phyloP scores from a whole-genome alignment of 768 basidiomycete species.

The Phylloporus scabripes region DNA sequence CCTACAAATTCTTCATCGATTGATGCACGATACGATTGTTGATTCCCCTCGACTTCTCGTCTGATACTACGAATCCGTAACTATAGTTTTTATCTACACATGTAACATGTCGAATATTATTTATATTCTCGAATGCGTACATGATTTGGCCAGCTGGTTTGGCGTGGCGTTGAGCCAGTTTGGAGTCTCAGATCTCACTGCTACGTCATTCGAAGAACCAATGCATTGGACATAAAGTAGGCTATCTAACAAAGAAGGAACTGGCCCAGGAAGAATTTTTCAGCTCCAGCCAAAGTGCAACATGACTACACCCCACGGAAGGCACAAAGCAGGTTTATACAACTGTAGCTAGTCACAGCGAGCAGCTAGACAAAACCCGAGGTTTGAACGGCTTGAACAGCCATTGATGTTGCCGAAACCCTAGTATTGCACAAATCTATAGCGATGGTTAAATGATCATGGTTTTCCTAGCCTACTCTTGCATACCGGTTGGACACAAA shows the following conservation, averaged over 20 bases:
- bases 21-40: not conserved
- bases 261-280: no score
- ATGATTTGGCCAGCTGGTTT: not conserved
- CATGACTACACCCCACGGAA: not conserved
- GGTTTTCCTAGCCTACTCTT: not conserved
- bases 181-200: no score
- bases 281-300: no score
- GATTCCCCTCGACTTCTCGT: not conserved
- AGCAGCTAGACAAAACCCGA: not conserved
- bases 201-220: no score
- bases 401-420: not conserved
- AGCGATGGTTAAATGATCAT: no score
- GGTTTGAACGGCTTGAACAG: not conserved
- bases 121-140: not conserved
- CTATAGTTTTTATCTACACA: constrained; percentile 4
- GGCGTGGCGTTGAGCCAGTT: not conserved
- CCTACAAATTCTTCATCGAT: constrained; percentile 33
- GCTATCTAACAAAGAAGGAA: no score
- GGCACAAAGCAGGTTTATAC: not conserved
- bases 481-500: constrained; percentile 6
- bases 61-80: not conserved
- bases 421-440: not conserved
- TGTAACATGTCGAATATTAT: not conserved
- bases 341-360: not conserved
- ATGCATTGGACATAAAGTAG: no score